phyloP scores from a whole-genome alignment of 192 early-diverging fungal genomes.

The Backusella mclennaniae region DNA sequence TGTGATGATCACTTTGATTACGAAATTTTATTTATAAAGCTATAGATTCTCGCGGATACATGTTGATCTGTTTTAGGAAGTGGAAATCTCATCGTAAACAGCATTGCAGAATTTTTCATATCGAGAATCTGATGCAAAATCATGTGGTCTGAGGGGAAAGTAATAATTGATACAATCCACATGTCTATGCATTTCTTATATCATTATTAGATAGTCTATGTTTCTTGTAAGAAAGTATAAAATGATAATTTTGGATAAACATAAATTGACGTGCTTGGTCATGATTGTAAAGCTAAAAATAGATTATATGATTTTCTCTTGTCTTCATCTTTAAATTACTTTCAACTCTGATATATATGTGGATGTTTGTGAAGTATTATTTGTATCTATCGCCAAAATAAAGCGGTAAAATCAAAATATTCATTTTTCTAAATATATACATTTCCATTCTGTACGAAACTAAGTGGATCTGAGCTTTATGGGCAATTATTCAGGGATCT shows the following conservation, averaged over 20 bases:
- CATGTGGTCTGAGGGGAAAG: neutral
- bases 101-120: neutral
- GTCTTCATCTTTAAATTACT: too few relatives aligned
- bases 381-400: too few relatives aligned
- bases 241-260: neutral
- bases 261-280: neutral
- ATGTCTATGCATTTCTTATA: neutral
- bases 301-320: neutral
- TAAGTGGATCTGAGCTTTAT: too few relatives aligned
- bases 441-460: too few relatives aligned
- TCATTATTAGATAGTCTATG: neutral
- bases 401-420: too few relatives aligned
- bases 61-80: neutral
- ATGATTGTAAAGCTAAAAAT: neutral
- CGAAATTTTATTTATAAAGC: neutral
- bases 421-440: too few relatives aligned
- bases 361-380: too few relatives aligned
- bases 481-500: too few relatives aligned
- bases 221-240: neutral
- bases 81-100: neutral
- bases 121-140: neutral
- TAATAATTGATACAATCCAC: neutral
- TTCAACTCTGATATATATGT: too few relatives aligned
- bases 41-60: neutral
- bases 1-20: neutral